Evolutionary conservation across 352 stramenopile species (phyloP).

Genomic region (Hyaloperonospora arabidopsidis): DNA sequence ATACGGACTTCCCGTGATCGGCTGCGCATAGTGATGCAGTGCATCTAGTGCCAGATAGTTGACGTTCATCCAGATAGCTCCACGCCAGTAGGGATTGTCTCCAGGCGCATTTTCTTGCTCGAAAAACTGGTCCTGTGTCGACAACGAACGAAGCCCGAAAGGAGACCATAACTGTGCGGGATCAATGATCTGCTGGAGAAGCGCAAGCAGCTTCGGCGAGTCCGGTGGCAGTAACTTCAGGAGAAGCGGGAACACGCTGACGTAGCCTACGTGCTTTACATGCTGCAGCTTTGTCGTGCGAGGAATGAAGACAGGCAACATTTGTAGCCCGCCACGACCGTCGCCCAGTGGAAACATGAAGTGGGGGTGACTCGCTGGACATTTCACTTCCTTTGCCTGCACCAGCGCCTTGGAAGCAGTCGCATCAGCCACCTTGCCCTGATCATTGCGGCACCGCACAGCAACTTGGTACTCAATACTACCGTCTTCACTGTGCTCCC

Average conservation of each 20-base stretch:
- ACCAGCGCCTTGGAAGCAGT: slow-evolving; percentile 34
- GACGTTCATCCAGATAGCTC: slow-evolving; percentile 91
- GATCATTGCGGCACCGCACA: slow-evolving; percentile 55
- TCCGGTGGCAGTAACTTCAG: slow-evolving; percentile 62
- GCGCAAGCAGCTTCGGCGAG: slow-evolving; percentile 48
- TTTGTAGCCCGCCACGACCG: slow-evolving; percentile 62
- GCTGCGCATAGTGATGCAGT: slow-evolving; percentile 67
- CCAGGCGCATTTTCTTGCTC: slow-evolving; percentile 84
- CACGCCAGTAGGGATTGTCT: slow-evolving; percentile 90
- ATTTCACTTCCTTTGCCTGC: slow-evolving; percentile 30
- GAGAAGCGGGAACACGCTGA: slow-evolving; percentile 82
- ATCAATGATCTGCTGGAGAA: slow-evolving; percentile 55
- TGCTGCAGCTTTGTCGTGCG: slow-evolving; percentile 55
- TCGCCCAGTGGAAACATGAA: slow-evolving; percentile 79
- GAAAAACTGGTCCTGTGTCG: slow-evolving; percentile 79
- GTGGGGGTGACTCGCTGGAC: slow-evolving; percentile 49
- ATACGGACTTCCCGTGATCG: slow-evolving; percentile 34
- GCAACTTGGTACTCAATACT: slow-evolving; percentile 57
- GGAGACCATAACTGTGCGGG: slow-evolving; percentile 67
- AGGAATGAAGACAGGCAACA: slow-evolving; percentile 63
- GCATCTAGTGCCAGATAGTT: slow-evolving; percentile 89
- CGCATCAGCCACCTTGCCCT: slow-evolving; percentile 36
- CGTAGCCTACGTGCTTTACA: slow-evolving; percentile 81
- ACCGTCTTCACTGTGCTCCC: slow-evolving; percentile 68
- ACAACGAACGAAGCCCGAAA: slow-evolving; percentile 83